phyloP scores from a whole-genome alignment of 2,329 filamentous ascomycete genomes.

The Lojkania enalia region DNA sequence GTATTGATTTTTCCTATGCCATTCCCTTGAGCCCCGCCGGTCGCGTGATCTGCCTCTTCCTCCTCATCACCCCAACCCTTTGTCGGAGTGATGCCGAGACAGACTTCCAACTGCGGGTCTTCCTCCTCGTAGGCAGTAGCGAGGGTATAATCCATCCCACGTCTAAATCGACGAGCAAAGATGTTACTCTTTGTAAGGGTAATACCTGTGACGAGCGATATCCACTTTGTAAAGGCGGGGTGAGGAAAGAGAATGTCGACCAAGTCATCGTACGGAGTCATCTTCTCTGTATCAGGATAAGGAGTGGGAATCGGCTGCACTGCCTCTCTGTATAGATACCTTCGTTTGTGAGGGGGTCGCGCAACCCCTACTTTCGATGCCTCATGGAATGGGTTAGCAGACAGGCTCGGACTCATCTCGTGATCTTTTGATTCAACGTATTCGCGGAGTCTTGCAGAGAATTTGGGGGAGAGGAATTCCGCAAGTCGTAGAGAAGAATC shows the following conservation, averaged over 20 bases:
- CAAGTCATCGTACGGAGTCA: conserved; percentile 68
- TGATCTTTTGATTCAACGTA: conserved; percentile 64
- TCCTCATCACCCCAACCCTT: conserved; percentile 79
- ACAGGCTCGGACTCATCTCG: conserved; percentile 50
- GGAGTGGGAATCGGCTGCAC: conserved; percentile 42
- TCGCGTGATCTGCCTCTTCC: conserved; percentile 54
- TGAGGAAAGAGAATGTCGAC: conserved; percentile 83
- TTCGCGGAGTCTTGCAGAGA: conserved; percentile 69
- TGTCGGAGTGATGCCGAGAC: conserved; percentile 82
- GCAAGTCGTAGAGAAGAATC: conserved; percentile 83
- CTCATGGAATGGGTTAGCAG: conserved; percentile 35
- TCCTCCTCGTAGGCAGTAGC: conserved; percentile 78
- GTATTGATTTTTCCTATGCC: conserved; percentile 32
- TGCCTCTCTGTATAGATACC: conserved; percentile 78
- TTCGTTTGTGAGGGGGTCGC: conserved; percentile 90
- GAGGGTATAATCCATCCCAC: conserved; percentile 87
- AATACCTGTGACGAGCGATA: conserved; percentile 78
- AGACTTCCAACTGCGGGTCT: conserved; percentile 81
- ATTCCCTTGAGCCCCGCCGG: conserved; percentile 52
- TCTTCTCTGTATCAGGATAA: conserved; percentile 34
- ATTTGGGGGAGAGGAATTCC: conserved; percentile 77
- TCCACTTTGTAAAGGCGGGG: conserved; percentile 84
- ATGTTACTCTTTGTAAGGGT: conserved; percentile 73
- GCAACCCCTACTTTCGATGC: conserved; percentile 63
- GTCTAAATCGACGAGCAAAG: conserved; percentile 83